Evolutionary conservation across 2,329 filamentous ascomycete genomes (phyloP).

Genomic region (Xylariaceae sp.): DNA sequence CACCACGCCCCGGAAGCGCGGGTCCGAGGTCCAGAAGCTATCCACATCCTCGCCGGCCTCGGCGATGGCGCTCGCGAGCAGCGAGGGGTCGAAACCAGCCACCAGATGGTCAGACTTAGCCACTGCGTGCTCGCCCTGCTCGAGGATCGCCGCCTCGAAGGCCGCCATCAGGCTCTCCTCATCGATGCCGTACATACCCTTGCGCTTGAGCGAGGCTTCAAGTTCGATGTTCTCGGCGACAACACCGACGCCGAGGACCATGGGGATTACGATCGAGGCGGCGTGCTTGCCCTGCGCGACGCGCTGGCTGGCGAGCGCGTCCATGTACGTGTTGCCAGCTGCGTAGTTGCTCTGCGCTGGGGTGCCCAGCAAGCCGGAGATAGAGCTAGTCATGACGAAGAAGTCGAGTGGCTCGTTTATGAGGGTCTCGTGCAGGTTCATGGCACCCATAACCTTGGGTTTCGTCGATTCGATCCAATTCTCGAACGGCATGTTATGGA

Average conservation of each 20-base stretch:
- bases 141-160: slow-evolving; percentile 35
- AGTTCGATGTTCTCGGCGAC: slow-evolving; percentile 26
- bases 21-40: not conserved
- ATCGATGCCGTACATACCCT: slow-evolving; percentile 40
- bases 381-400: slow-evolving; percentile 32
- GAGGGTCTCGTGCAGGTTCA: slow-evolving; percentile 20
- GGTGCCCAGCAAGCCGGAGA: slow-evolving; percentile 25
- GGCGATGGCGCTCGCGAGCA: not conserved
- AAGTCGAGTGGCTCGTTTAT: slow-evolving; percentile 21
- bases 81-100: slow-evolving; percentile 25
- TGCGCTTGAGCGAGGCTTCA: slow-evolving; percentile 31
- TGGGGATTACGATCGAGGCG: slow-evolving; percentile 23
- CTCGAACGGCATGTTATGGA: slow-evolving; percentile 19
- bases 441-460: slow-evolving; percentile 24
- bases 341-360: slow-evolving; percentile 29
- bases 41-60: not conserved
- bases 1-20: not conserved
- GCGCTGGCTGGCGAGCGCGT: slow-evolving; percentile 25
- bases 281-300: not conserved
- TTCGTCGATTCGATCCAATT: not conserved
- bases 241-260: slow-evolving; percentile 28
- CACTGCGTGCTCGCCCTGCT: not conserved
- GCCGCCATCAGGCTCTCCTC: slow-evolving; percentile 33
- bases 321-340: slow-evolving; percentile 28
- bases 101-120: slow-evolving; percentile 13